Percentiles rank a stretch among this genome's conserved stretches.
Conservation (phyloP, 768 basidiomycete genomes). For the Lenzites betulinus region DNA sequence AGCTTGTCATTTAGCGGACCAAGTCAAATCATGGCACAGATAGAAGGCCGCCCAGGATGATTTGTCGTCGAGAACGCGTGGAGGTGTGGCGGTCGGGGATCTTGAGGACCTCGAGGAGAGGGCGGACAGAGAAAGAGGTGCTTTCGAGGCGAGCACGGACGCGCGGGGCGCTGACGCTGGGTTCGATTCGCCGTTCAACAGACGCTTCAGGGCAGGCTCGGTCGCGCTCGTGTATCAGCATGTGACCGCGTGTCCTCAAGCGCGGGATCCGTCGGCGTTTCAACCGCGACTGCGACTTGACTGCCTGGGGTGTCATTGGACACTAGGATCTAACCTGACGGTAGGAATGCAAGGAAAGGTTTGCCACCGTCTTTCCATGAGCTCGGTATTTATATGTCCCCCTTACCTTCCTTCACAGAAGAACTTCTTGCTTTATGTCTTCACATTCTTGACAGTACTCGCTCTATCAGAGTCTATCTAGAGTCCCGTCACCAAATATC, state of each 20-base stretch:
- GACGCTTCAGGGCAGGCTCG: slow-evolving; percentile 42
- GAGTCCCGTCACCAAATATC: no score
- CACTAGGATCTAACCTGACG: no score
- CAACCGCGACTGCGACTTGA: no score
- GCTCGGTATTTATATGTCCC: no score
- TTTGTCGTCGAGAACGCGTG: neutral
- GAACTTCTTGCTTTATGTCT: no score
- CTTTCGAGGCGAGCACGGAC: neutral
- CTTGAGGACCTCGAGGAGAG: neutral
- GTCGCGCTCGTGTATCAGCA: slow-evolving; percentile 42
- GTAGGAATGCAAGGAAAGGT: no score
- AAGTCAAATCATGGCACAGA: slow-evolving; percentile 13
- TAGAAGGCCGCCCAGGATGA: neutral
- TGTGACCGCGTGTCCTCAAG: slow-evolving; percentile 36
- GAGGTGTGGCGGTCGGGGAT: neutral
- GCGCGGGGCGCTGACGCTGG: slow-evolving; percentile 1
- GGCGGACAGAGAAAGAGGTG: neutral
- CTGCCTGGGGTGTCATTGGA: no score
- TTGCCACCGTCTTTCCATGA: no score
- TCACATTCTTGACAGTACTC: no score
- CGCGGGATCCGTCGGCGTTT: no score
- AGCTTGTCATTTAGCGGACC: slow-evolving; percentile 38
- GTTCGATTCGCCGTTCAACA: slow-evolving; percentile 26
- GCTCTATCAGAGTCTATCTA: no score
- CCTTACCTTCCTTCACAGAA: no score